These are phyloP conservation scores for Neofusicoccum cordaticola DNA, from an alignment of 2,329 filamentous ascomycete species.

Conservation along the genomic window DNA sequence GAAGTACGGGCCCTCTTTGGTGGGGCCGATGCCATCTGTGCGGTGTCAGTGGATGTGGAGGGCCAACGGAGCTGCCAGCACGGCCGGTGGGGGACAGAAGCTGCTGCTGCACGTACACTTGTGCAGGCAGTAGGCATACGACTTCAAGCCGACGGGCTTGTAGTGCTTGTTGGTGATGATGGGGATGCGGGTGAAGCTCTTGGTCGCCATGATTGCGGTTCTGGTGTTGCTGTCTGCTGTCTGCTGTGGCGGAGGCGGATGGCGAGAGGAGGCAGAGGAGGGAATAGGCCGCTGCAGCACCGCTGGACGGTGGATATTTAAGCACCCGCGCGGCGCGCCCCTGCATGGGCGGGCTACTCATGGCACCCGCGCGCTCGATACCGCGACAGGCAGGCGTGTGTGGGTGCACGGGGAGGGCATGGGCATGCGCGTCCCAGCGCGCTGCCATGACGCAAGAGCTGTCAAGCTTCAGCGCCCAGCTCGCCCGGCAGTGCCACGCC, in stretches of 20 bases:
- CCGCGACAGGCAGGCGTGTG: too few relatives aligned
- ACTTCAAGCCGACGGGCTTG: slow-evolving; percentile 52
- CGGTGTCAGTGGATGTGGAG: neutral
- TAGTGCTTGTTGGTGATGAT: slow-evolving; percentile 27
- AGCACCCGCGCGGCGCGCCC: neutral
- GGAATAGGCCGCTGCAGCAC: neutral
- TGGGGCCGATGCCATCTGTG: slow-evolving; percentile 58
- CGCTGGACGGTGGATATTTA: neutral
- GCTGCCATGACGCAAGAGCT: slow-evolving; percentile 4
- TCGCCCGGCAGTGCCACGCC: neutral
- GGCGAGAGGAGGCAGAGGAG: neutral
- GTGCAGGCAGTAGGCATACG: slow-evolving; percentile 59
- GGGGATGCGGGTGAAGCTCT: slow-evolving; percentile 25
- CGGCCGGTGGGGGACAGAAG: neutral
- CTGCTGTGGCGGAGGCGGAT: neutral
- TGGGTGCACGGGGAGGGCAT: neutral
- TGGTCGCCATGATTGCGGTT: slow-evolving; percentile 7
- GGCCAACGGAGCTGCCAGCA: neutral
- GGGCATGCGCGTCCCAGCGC: neutral
- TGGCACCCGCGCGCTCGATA: neutral
- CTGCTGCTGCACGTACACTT: slow-evolving; percentile 43
- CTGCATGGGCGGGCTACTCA: too few relatives aligned
- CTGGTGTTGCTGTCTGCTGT: neutral
- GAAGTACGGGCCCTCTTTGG: slow-evolving; percentile 60
- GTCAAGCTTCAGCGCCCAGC: slow-evolving; percentile 6